Evolutionary conservation across 805 yeast genomes (phyloP).

Genomic region (Kazachstania kunashirensis): DNA sequence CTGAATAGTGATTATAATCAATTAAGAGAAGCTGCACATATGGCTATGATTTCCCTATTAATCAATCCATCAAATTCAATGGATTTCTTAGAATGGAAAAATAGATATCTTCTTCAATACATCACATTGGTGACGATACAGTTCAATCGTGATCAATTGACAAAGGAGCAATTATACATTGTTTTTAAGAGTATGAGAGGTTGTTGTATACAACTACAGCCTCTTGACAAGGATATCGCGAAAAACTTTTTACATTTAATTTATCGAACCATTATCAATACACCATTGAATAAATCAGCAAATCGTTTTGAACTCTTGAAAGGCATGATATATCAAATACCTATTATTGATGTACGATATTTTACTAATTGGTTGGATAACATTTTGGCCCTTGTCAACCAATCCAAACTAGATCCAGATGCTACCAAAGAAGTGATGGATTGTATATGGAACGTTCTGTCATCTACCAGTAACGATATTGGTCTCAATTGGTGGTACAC

Average conservation of each 20-base stretch:
- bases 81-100: slow-evolving; percentile 13
- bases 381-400: slow-evolving; percentile 11
- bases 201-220: slow-evolving; percentile 7
- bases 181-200: slow-evolving; percentile 14
- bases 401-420: slow-evolving; percentile 4
- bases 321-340: slow-evolving; percentile 19
- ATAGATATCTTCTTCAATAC: slow-evolving; percentile 10
- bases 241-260: slow-evolving; percentile 16
- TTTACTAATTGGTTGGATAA: slow-evolving; percentile 22
- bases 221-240: slow-evolving; percentile 11
- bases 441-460: slow-evolving; percentile 17
- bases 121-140: slow-evolving; percentile 12
- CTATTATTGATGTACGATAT: slow-evolving; percentile 9
- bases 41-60: slow-evolving; percentile 15
- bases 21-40: slow-evolving; percentile 20
- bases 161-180: slow-evolving; percentile 15
- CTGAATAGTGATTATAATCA: slow-evolving; percentile 7
- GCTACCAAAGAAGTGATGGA: slow-evolving; percentile 9
- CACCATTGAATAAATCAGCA: slow-evolving; percentile 3
- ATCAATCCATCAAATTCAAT: slow-evolving; percentile 3
- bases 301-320: slow-evolving; percentile 11
- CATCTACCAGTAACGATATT: slow-evolving; percentile 10
- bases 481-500: slow-evolving; percentile 27
- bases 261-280: slow-evolving; percentile 13
- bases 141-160: slow-evolving; percentile 8